Percentiles rank a stretch among this genome's conserved stretches.
Conservation (phyloP, 306 rosid species). For the Fragaria nilgerrensis region DNA sequence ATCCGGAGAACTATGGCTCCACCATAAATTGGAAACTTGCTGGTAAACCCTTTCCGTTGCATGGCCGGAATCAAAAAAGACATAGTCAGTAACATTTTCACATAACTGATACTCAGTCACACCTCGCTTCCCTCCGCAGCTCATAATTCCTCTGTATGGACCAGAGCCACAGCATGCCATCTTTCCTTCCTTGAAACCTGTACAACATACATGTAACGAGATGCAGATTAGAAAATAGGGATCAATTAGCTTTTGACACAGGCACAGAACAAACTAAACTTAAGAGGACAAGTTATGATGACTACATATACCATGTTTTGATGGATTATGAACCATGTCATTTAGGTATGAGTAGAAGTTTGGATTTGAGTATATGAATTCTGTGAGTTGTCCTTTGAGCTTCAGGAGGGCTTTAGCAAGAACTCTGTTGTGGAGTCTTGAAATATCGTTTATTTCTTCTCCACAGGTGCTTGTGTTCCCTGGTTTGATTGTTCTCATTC, state of each 20-base stretch:
- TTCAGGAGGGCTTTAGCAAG: constrained; percentile 18
- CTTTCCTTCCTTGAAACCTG: constrained; percentile 41
- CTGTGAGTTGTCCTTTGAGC: constrained; percentile 26
- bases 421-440: constrained; percentile 26
- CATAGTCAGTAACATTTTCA: constrained; percentile 27
- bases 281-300: not conserved
- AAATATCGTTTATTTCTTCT: constrained; percentile 19
- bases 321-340: constrained; percentile 26
- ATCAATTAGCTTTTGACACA: not conserved
- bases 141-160: constrained; percentile 21
- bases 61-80: constrained; percentile 52
- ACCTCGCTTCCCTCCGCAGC: constrained; percentile 46
- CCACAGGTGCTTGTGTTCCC: constrained; percentile 16
- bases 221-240: not conserved
- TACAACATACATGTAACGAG: not conserved
- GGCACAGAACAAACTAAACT: not conserved
- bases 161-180: constrained; percentile 41
- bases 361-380: constrained; percentile 30
- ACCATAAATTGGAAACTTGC: constrained; percentile 34
- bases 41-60: constrained; percentile 33
- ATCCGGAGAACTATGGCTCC: constrained; percentile 30
- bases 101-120: constrained; percentile 41
- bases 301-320: constrained; percentile 24
- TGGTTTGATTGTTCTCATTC: not conserved
- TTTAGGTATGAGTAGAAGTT: constrained; percentile 7